Conservation (phyloP, 257 asterid species). For the Mitragyna speciosa region DNA sequence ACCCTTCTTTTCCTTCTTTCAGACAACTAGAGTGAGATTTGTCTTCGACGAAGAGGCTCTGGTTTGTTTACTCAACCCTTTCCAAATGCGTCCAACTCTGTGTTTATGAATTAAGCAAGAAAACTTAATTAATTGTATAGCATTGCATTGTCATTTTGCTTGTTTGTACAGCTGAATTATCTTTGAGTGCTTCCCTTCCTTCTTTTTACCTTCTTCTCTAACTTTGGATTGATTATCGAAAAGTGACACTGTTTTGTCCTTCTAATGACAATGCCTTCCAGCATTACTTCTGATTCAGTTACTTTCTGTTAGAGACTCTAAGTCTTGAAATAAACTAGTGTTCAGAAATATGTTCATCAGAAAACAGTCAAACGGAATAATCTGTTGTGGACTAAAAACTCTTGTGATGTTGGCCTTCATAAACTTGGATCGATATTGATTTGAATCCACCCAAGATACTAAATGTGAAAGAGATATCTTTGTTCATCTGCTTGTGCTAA, state of each 20-base stretch:
- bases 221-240: background rate
- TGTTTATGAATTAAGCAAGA: background rate
- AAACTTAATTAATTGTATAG: background rate
- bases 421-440: background rate
- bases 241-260: background rate
- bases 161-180: background rate
- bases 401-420: background rate
- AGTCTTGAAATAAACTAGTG: background rate
- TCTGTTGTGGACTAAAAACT: background rate
- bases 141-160: background rate
- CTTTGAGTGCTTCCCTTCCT: background rate
- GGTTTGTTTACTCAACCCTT: constrained; percentile 52
- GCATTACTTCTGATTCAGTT: background rate
- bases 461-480: background rate
- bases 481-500: background rate
- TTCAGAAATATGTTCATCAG: background rate
- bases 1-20: constrained; percentile 28
- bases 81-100: background rate
- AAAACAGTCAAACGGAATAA: background rate
- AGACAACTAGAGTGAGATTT: constrained; percentile 89
- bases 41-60: constrained; percentile 78
- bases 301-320: background rate
- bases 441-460: background rate
- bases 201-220: background rate
- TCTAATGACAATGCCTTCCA: background rate